phyloP scores from a whole-genome alignment of 495 filamentous ascomycete genomes.

The Melanomma pulvis-pyrius region DNA sequence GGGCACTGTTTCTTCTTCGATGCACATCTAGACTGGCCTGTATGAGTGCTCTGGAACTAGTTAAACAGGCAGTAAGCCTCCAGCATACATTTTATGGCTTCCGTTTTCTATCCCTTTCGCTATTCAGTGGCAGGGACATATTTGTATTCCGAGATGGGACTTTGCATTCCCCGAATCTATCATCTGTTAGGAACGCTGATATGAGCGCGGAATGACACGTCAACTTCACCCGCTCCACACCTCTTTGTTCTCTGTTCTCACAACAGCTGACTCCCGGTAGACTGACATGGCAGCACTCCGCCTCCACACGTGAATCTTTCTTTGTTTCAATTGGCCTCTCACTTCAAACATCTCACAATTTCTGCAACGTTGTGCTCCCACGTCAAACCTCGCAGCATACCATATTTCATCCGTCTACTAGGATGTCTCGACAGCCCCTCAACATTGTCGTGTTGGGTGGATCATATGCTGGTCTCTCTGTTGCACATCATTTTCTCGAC shows the following conservation, averaged over 20 bases:
- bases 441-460: constrained; percentile 33
- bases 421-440: constrained; percentile 3
- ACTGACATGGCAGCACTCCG: not conserved
- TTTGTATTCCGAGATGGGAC: not conserved
- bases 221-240: not conserved
- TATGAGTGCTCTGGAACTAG: constrained; percentile 16
- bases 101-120: not conserved
- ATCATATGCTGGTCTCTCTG: constrained; percentile 18
- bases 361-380: not conserved
- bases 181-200: not conserved
- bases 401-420: not conserved
- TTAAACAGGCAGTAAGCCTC: constrained; percentile 11
- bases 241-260: not conserved
- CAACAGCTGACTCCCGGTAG: not conserved
- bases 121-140: not conserved
- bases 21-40: constrained; percentile 13
- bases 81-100: constrained; percentile 13
- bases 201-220: not conserved
- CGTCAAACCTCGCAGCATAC: not conserved
- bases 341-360: not conserved
- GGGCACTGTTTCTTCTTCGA: constrained; percentile 8
- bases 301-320: not conserved
- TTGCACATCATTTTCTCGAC: constrained; percentile 29
- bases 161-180: not conserved
- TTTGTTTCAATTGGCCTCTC: not conserved